Conservation (phyloP, 1,284 basidiomycete species). For the Ceratorhiza oryzae-sativae region DNA sequence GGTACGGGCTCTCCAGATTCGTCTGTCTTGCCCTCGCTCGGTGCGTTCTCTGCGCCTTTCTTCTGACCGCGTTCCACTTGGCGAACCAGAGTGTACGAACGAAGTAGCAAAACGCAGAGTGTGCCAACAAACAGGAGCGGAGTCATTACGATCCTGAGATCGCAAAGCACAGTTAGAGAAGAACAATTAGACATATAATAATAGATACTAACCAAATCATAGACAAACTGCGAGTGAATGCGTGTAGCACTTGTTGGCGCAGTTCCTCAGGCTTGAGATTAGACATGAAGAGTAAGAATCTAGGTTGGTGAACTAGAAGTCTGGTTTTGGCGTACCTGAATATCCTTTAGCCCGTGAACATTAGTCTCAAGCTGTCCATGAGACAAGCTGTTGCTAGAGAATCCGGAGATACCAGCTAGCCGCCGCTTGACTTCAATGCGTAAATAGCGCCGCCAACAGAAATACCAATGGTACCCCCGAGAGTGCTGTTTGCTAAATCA, state of each 20-base stretch:
- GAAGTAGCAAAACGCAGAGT: constrained; percentile 11
- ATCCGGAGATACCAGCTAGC: constrained; percentile 44
- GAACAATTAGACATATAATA: neutral
- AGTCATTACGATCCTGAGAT: constrained; percentile 35
- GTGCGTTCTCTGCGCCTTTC: neutral
- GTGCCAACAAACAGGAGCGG: constrained; percentile 31
- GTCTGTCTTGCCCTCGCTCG: neutral
- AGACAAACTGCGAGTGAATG: constrained; percentile 49
- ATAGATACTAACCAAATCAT: constrained; percentile 47
- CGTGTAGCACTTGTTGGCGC: constrained; percentile 48
- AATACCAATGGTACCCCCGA: constrained; percentile 49
- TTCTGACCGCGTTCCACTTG: constrained; percentile 33
- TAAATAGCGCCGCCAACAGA: constrained; percentile 48
- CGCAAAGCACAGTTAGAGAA: neutral
- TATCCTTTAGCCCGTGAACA: constrained; percentile 41
- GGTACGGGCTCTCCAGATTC: constrained; percentile 15
- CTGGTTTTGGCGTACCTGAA: constrained; percentile 44
- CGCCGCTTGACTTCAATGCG: constrained; percentile 43
- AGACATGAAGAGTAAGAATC: neutral
- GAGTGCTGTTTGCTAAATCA: constrained; percentile 41
- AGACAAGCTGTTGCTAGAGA: constrained; percentile 6
- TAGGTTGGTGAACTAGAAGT: neutral
- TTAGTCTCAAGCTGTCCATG: constrained; percentile 27
- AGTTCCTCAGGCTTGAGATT: constrained; percentile 46
- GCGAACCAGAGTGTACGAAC: constrained; percentile 33